Percentiles rank a stretch among this genome's conserved stretches.
Conservation (phyloP, 768 basidiomycete genomes). For the Multifurca ochricompacta region DNA sequence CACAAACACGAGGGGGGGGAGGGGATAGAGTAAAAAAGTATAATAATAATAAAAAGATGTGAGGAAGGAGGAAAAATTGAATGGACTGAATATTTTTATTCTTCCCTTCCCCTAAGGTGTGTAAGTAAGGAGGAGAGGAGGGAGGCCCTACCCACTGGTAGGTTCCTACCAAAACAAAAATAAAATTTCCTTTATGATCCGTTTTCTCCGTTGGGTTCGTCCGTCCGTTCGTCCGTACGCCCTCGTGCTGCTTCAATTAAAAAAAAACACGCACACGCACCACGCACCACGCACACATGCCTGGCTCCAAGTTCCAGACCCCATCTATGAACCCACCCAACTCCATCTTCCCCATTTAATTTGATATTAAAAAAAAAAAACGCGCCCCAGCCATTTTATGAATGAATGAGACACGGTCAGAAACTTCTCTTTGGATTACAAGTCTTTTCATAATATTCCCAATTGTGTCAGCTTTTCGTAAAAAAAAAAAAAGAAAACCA, state of each 20-base stretch:
- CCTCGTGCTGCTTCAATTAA: background rate
- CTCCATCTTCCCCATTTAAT: too few relatives aligned
- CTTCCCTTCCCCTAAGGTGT: background rate
- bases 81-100: conserved; percentile 11
- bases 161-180: too few relatives aligned
- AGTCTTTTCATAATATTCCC: background rate
- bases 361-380: background rate
- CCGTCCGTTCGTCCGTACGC: background rate
- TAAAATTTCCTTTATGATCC: too few relatives aligned
- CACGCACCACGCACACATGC: too few relatives aligned
- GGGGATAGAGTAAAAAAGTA: too few relatives aligned
- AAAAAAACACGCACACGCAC: too few relatives aligned
- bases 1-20: conserved; percentile 15
- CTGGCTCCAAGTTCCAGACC: conserved; percentile 7
- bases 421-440: background rate
- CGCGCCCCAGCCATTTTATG: background rate
- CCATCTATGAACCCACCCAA: background rate
- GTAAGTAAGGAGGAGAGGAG: too few relatives aligned
- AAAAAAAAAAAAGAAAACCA: background rate
- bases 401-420: background rate
- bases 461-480: background rate
- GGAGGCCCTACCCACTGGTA: too few relatives aligned
- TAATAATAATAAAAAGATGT: too few relatives aligned
- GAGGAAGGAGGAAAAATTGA: too few relatives aligned
- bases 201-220: background rate